A percentile compares a stretch with the other conserved stretches of the same genome.
These are phyloP conservation scores for Circinella umbellata DNA, from an alignment of 371 early-diverging fungal species.

Conservation along the genomic window DNA sequence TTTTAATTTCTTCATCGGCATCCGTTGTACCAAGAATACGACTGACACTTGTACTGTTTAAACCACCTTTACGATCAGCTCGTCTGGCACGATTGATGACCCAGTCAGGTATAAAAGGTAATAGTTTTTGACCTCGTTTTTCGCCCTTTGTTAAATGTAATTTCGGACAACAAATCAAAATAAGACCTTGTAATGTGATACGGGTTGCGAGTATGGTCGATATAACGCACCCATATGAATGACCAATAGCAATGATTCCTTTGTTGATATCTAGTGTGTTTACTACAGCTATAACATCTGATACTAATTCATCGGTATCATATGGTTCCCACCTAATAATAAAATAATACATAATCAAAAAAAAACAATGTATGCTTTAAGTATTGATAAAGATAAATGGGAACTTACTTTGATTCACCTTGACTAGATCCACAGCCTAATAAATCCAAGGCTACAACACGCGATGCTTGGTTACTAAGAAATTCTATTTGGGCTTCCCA, in stretches of 20 bases:
- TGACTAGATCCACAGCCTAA: constrained; percentile 72
- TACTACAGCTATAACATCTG: constrained; percentile 49
- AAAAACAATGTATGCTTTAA: too few relatives aligned
- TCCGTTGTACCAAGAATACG: constrained; percentile 53
- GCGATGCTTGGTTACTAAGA: constrained; percentile 57
- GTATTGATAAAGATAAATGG: too few relatives aligned
- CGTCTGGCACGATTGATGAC: constrained; percentile 56
- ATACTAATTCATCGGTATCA: constrained; percentile 55
- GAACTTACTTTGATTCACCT: constrained; percentile 48
- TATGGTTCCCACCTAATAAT: constrained; percentile 56
- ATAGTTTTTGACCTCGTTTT: constrained; percentile 28
- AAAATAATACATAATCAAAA: neutral
- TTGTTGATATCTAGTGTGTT: constrained; percentile 38
- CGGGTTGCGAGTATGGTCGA: constrained; percentile 55
- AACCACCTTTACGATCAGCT: constrained; percentile 68
- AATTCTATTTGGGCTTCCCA: constrained; percentile 69
- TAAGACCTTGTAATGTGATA: constrained; percentile 48
- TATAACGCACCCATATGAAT: constrained; percentile 73
- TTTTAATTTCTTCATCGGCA: constrained; percentile 39
- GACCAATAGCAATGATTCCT: constrained; percentile 64
- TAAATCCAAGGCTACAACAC: constrained; percentile 68
- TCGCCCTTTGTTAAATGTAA: constrained; percentile 47
- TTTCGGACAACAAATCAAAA: constrained; percentile 66
- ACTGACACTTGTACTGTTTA: constrained; percentile 61
- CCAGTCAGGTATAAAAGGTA: constrained; percentile 59